Evolutionary conservation across 2,329 filamentous ascomycete species (phyloP).

Genomic region (Diaporthe vaccinii): DNA sequence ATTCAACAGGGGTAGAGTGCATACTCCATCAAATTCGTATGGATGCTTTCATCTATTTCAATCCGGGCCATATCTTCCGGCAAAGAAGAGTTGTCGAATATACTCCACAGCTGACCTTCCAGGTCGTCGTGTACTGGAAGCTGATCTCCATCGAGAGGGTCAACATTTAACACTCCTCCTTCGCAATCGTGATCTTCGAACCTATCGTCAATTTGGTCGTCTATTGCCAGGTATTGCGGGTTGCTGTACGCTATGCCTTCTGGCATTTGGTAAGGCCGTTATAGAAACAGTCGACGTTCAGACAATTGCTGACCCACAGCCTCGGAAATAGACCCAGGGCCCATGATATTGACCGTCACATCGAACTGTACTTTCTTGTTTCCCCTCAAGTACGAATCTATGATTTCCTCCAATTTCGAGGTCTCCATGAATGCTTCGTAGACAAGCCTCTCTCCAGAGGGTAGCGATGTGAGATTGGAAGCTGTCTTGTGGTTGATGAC

Average conservation of each 20-base stretch:
- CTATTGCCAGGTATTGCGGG: conserved; percentile 43
- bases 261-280: conserved; percentile 41
- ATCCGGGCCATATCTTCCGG: background rate
- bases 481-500: background rate
- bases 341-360: background rate
- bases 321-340: background rate
- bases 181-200: background rate
- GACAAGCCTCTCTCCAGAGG: background rate
- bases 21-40: background rate
- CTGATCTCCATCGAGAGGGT: background rate
- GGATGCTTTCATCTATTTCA: background rate
- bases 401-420: background rate
- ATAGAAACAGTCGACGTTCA: conserved; percentile 40
- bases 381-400: background rate
- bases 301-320: conserved; percentile 5
- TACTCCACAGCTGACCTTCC: background rate
- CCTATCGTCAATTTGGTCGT: conserved; percentile 17
- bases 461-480: background rate
- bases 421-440: background rate
- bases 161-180: background rate
- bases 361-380: background rate
- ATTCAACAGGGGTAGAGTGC: background rate
- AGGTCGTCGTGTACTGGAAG: background rate
- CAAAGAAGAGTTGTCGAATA: background rate
- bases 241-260: conserved; percentile 41